These are phyloP conservation scores for Dendrostoma leiphaemia DNA, from an alignment of 2,329 filamentous ascomycete genomes.

Conservation along the genomic window DNA sequence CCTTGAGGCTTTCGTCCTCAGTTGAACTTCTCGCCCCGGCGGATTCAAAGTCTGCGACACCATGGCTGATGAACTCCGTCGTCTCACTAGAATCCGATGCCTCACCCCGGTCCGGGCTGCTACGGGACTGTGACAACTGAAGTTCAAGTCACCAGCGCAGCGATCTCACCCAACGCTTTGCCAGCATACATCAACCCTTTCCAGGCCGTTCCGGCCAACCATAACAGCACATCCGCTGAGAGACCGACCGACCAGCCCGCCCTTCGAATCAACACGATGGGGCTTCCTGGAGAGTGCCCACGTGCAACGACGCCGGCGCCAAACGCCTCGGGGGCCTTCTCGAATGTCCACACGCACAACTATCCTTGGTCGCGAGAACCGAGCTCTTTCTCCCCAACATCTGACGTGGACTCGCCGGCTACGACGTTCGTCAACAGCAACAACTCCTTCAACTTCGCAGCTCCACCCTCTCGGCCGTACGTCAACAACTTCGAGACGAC, in stretches of 20 bases:
- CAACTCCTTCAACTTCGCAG: background rate
- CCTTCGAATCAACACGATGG: slow-evolving; percentile 11
- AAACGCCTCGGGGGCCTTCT: slow-evolving; percentile 5
- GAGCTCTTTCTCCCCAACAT: background rate
- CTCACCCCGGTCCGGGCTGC: slow-evolving; percentile 27
- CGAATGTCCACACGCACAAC: slow-evolving; percentile 13
- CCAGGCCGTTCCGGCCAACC: slow-evolving; percentile 16
- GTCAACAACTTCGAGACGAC: slow-evolving; percentile 7
- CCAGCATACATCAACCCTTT: slow-evolving; percentile 20
- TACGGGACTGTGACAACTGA: slow-evolving; percentile 54
- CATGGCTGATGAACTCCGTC: slow-evolving; percentile 2
- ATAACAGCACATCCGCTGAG: slow-evolving; percentile 19
- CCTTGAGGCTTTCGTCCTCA: background rate
- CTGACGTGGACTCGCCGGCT: background rate
- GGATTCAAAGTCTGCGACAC: background rate
- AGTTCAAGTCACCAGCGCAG: slow-evolving; percentile 41
- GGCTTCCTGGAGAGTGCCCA: slow-evolving; percentile 17
- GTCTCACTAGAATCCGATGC: slow-evolving; percentile 14
- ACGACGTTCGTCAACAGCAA: slow-evolving; percentile 3
- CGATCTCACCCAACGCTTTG: slow-evolving; percentile 8
- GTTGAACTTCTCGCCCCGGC: background rate
- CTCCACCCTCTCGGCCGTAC: background rate
- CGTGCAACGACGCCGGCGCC: slow-evolving; percentile 9
- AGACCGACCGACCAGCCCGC: background rate
- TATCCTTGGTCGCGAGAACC: slow-evolving; percentile 17